Conservation (phyloP, 768 basidiomycete genomes). For the Psilocybe cubensis region DNA sequence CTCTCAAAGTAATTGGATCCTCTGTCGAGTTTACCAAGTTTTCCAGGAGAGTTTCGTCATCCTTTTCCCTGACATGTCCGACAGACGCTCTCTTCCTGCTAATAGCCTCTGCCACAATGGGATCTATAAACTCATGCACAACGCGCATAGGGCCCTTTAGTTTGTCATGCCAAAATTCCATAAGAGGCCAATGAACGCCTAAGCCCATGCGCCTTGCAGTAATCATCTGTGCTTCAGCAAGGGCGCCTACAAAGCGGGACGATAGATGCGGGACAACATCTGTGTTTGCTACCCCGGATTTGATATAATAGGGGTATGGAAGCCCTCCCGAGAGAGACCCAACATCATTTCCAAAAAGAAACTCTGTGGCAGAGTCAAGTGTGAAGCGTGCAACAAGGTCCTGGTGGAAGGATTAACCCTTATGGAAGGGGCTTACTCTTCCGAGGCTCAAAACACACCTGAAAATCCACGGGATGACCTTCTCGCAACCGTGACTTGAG, state of each 20-base stretch:
- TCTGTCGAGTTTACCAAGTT: slow-evolving; percentile 47
- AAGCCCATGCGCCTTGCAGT: slow-evolving; percentile 35
- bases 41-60: slow-evolving; percentile 44
- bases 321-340: slow-evolving; percentile 28
- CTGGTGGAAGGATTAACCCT: slow-evolving; percentile 19
- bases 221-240: slow-evolving; percentile 37
- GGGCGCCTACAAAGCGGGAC: slow-evolving; percentile 34
- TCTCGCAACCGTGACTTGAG: slow-evolving; percentile 46
- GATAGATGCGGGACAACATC: slow-evolving; percentile 19
- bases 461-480: slow-evolving; percentile 61
- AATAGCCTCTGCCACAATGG: slow-evolving; percentile 48
- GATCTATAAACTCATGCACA: slow-evolving; percentile 51
- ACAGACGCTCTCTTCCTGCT: slow-evolving; percentile 27
- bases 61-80: slow-evolving; percentile 24
- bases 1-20: slow-evolving; percentile 37
- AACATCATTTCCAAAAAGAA: slow-evolving; percentile 55
- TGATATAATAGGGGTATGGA: slow-evolving; percentile 8
- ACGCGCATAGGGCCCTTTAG: slow-evolving; percentile 39
- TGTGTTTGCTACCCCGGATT: slow-evolving; percentile 10
- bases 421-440: not conserved
- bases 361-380: slow-evolving; percentile 62
- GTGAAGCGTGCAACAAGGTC: slow-evolving; percentile 54
- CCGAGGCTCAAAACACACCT: slow-evolving; percentile 30
- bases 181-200: slow-evolving; percentile 47
- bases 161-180: slow-evolving; percentile 45